Evolutionary conservation across 345 rosid genomes (phyloP), one percentile per base, ranked within the genome.

Genomic region (Balakata baccata): DNA sequence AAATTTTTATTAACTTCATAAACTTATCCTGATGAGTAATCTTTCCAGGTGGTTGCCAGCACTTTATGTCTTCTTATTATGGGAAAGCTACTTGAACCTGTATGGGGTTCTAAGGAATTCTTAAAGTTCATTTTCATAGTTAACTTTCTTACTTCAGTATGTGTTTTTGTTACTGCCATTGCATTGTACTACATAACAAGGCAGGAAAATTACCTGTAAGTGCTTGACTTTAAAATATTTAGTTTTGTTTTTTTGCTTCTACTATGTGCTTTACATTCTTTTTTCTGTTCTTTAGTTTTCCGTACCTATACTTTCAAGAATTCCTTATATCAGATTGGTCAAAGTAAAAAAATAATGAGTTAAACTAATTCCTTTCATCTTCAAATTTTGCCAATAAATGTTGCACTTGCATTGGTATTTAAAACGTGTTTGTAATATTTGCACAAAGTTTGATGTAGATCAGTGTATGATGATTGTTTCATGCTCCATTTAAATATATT

Each of bases 21-120:
- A 73, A 77, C 29, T 49, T 12, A 23, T 69, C 41, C 79, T 72
- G 54, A 50, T 78, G 64, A 37, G 47, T 70, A 45, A 43, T 37
- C 38, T 64, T n/a, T 68, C 67, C 81, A 92, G 98, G 86, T 88
- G 74, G 86, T 91, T 74, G 74, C 81, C 77, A 90, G 91, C 81
- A 83, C 87, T 23, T 69, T 91, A 72, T 89, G 96, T 81, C 97
- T 95, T 75, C 96, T 92, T 71, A 80, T 87, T 77, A 82, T 89
- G 92, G 99, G 99, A 70, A 95, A 90, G 87, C 81, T 95, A 77
- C 92, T 95, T 62, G 99, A 95, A 77, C 98, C 97, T 25, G 86
- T 95, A 9, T 91, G 98, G 99, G 99, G 99, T 79, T 84, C 98
- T 38, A 92, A 83, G 87, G 98, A 93, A 81, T 93, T 95, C 84